Evolutionary conservation across 2,329 filamentous ascomycete species (phyloP), one percentile per base, ranked within the genome.

Genomic region (Fusarium nelsonii): DNA sequence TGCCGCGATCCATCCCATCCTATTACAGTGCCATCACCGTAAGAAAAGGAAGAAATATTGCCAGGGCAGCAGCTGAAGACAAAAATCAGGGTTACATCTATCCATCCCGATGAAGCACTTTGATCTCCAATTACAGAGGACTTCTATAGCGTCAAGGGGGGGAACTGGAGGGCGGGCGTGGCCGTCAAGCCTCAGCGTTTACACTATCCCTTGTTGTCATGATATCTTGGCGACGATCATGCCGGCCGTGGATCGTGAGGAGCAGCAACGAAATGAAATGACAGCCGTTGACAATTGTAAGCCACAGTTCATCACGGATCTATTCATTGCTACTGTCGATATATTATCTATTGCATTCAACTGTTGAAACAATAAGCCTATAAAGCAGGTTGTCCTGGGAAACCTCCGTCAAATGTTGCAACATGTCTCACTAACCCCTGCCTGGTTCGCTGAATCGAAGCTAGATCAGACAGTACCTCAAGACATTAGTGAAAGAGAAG

Each of bases 331-430:
- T 60, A 30, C 30, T 55, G 34, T 23, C 28, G 28, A 32, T 32
- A 45, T 40, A 30, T 52, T 44, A 15, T 40, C 37, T 16, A 43
- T 55, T 55, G 33, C 30, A 52, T 70, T 58, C 37, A 37, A 37
- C 39, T 43, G 39, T 66, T 32, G 43, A 18, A 16, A 46, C 12
- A 44, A 44, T 70, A 32, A 51, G 55, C 52, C 28, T 51, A 45
- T 60, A 58, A 65, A 49, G 58, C 43, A 67, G 68, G 68, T 68
- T 71, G 68, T 45, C 67, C 46, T 49, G 66, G 30, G 33, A 69
- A 65, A 63, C n/a, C 46, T 5, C 51, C 61, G 40, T 49, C 39
- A 55, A 58, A 45, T 50, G 51, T 46, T 63, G 53, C 51, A 48
- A 45, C 54, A 65, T 59, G 68, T 70, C 60, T 70, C 39, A 66